Evolutionary conservation across 345 rosid species (phyloP).

Genomic region (Citrus sinensis): DNA sequence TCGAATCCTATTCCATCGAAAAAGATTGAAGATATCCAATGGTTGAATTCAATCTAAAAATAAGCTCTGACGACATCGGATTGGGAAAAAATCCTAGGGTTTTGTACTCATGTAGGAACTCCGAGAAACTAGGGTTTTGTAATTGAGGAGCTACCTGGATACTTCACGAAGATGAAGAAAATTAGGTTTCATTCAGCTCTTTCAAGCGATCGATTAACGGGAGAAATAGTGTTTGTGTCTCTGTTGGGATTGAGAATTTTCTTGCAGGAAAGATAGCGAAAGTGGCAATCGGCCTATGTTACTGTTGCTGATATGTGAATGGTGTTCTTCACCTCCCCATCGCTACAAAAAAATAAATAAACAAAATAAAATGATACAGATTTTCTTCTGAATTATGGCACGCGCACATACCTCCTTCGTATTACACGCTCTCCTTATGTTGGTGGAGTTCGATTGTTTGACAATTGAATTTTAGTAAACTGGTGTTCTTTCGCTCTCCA

Average conservation of each 20-base stretch:
- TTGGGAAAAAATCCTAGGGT: constrained; percentile 18
- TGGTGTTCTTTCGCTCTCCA: neutral
- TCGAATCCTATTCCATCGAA: constrained; percentile 13
- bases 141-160: neutral
- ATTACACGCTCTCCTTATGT: constrained; percentile 2
- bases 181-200: constrained; percentile 19
- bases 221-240: constrained; percentile 16
- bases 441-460: no score
- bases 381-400: neutral
- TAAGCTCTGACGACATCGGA: neutral
- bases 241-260: constrained; percentile 7
- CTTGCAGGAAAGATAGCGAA: neutral
- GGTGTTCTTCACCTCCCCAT: constrained; percentile 5
- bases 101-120: constrained; percentile 21
- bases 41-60: neutral
- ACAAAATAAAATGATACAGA: neutral
- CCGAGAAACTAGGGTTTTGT: constrained; percentile 24
- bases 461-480: neutral
- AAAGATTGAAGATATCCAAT: constrained; percentile 16
- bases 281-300: constrained; percentile 1
- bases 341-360: neutral
- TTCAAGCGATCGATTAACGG: constrained; percentile 26
- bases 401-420: neutral
- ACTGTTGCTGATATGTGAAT: neutral
- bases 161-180: neutral